Evolutionary conservation across 2,329 filamentous ascomycete genomes (phyloP), one percentile per base, ranked within the genome.

Genomic region (Sclerotinia minor): DNA sequence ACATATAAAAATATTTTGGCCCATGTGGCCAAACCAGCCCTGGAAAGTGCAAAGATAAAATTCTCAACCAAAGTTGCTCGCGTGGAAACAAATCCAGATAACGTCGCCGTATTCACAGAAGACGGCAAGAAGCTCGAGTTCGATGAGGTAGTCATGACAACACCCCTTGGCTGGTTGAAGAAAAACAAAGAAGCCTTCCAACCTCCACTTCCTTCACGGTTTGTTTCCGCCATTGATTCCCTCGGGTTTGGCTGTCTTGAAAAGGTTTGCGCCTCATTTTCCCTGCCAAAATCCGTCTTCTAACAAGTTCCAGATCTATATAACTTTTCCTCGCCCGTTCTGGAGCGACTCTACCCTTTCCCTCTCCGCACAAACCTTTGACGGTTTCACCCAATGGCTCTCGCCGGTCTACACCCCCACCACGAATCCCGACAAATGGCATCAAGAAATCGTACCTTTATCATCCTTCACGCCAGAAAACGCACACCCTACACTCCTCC

Each of bases 401-500:
- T 76, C 83, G 3, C 89, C 88, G 32, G 73, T 72, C 7, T 90
- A 91, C 77, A 80, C 84, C 1, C 65, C 77, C 0, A 75, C 79
- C 52, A 84, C 83, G 0, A 83, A 84, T 63, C 81, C 82, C 1
- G 71, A 80, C 2, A 75, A 79, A 69, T 90, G 87, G 87, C 82
- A 84, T 70, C 85, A 88, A 78, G 84, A 89, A 80, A 83, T 82
- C 68, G 79, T 90, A 65, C 88, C 88, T 24, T 81, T 91, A 24
- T 83, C 87, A 54, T 81, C 84, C 1, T 81, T 91, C 2, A 66
- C 72, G 0, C 69, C 76, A 1, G 80, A 79, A 67, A 82, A 84
- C 2, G 68, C 71, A 13, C 88, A 91, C 53, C 87, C 89, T 44
- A 91, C 88, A 2, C 81, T 92, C 2, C 83, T 91, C 57, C 91